Conservation (phyloP, 164 flowering plant species). For the Magnolia sinica region DNA sequence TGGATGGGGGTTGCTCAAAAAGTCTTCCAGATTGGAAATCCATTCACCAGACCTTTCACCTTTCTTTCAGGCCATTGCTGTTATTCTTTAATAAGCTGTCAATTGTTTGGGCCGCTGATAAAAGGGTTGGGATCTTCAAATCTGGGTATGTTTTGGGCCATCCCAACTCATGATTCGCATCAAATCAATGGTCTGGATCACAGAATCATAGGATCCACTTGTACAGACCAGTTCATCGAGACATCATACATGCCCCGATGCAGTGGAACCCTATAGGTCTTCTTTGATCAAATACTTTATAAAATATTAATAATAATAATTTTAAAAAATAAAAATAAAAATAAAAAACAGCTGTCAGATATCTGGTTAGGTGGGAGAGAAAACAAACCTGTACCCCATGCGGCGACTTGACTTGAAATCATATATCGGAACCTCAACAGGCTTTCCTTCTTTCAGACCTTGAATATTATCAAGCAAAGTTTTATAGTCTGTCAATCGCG, state of each 20-base stretch:
- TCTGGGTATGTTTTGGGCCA: not conserved
- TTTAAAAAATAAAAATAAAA: not conserved
- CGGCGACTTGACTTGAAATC: constrained; percentile 95
- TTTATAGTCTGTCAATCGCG: constrained; percentile 95
- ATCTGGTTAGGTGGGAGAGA: not conserved
- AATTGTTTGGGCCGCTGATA: not conserved
- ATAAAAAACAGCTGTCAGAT: not conserved
- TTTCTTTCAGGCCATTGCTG: not conserved
- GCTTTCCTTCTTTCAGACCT: constrained; percentile 75
- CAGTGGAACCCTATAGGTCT: not conserved
- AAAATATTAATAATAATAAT: no score
- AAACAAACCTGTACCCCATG: constrained; percentile 74
- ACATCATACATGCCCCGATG: not conserved
- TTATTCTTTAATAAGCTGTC: not conserved
- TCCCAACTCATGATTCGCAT: not conserved
- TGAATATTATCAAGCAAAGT: constrained; percentile 80
- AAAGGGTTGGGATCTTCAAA: not conserved
- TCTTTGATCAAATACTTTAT: not conserved
- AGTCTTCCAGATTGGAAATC: not conserved
- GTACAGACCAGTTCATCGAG: not conserved
- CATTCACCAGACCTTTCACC: no score
- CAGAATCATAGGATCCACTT: not conserved
- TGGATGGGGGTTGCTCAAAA: not conserved
- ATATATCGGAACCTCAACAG: constrained; percentile 82
- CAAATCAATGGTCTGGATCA: not conserved